A percentile compares a stretch with the other conserved stretches of the same genome.
Conservation (phyloP, 2,329 filamentous ascomycete species). For the Aspergillus floridensis region DNA sequence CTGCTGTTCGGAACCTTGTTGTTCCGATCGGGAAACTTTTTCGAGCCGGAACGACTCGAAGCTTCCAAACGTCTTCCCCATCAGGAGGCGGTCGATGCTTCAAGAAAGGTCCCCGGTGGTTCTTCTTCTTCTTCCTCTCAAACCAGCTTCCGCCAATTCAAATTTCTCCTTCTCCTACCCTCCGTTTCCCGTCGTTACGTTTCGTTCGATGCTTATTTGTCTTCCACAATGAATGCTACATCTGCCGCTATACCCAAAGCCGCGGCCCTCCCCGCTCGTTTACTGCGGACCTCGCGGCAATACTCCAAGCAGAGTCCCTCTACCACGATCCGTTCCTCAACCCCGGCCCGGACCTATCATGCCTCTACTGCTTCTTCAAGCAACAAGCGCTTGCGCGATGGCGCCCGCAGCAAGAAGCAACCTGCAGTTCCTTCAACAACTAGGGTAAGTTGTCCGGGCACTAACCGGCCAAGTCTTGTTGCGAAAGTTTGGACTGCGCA, state of each 20-base stretch:
- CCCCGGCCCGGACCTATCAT: slow-evolving; percentile 39
- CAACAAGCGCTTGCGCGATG: slow-evolving; percentile 28
- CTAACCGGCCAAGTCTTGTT: background rate
- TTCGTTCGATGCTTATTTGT: slow-evolving; percentile 15
- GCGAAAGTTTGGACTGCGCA: background rate
- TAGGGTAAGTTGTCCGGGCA: slow-evolving; percentile 29
- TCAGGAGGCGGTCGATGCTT: slow-evolving; percentile 19
- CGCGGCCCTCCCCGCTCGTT: slow-evolving; percentile 42
- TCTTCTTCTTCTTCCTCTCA: slow-evolving; percentile 1
- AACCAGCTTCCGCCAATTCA: slow-evolving; percentile 2
- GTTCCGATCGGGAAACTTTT: slow-evolving; percentile 36
- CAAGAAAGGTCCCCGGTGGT: slow-evolving; percentile 1
- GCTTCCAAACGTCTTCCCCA: slow-evolving; percentile 27
- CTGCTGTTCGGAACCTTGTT: slow-evolving; percentile 27
- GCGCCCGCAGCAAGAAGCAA: slow-evolving; percentile 25
- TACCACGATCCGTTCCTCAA: slow-evolving; percentile 29
- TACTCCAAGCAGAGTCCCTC: slow-evolving; percentile 36
- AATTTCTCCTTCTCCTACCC: slow-evolving; percentile 2
- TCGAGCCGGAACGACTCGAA: slow-evolving; percentile 31
- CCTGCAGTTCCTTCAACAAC: slow-evolving; percentile 20
- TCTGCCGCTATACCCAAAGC: slow-evolving; percentile 43
- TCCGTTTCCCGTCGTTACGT: background rate
- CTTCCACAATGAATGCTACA: slow-evolving; percentile 39
- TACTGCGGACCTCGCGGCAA: slow-evolving; percentile 42
- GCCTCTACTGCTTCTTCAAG: slow-evolving; percentile 26